Evolutionary conservation across 352 stramenopile genomes (phyloP).

Genomic region (Phytophthora ohioensis): DNA sequence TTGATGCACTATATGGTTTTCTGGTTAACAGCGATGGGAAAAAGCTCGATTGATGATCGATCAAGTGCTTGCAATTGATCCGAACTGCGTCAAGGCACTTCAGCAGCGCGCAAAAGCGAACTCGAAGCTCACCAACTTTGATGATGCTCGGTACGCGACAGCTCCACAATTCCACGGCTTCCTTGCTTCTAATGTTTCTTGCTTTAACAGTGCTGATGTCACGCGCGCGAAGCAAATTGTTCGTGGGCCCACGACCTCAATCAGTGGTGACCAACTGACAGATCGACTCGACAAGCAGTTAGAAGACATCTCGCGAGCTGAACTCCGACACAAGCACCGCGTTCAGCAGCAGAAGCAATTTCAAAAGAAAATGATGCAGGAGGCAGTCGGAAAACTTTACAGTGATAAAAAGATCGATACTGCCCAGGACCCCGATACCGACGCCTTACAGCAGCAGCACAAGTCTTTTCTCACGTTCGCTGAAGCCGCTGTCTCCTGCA

Average conservation of each 20-base stretch:
- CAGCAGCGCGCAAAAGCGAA: slow-evolving; percentile 73
- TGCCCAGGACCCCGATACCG: background rate
- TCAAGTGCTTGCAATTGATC: slow-evolving; percentile 59
- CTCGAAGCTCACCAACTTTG: slow-evolving; percentile 56
- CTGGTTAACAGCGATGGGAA: slow-evolving; percentile 58
- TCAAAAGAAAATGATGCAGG: slow-evolving; percentile 81
- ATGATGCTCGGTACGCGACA: slow-evolving; percentile 58
- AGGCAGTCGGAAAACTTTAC: slow-evolving; percentile 77
- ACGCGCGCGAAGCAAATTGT: slow-evolving; percentile 41
- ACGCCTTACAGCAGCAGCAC: slow-evolving; percentile 20
- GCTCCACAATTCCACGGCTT: background rate
- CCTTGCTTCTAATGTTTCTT: slow-evolving; percentile 9
- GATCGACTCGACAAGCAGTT: slow-evolving; percentile 58
- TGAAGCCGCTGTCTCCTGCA: slow-evolving; percentile 17
- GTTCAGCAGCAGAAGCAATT: slow-evolving; percentile 59
- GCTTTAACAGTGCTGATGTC: slow-evolving; percentile 41
- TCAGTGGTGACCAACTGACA: slow-evolving; percentile 18
- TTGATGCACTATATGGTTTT: background rate
- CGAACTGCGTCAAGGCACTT: slow-evolving; percentile 58
- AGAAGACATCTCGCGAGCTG: slow-evolving; percentile 57
- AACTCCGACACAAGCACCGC: slow-evolving; percentile 50
- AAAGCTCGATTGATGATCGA: slow-evolving; percentile 72
- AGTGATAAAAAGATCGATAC: slow-evolving; percentile 60
- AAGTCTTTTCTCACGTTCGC: slow-evolving; percentile 15
- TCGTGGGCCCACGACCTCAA: slow-evolving; percentile 22